Evolutionary conservation across 192 early-diverging fungal species (phyloP), one percentile per base, ranked within the genome.

Genomic region (Jimgerdemannia lactiflua): DNA sequence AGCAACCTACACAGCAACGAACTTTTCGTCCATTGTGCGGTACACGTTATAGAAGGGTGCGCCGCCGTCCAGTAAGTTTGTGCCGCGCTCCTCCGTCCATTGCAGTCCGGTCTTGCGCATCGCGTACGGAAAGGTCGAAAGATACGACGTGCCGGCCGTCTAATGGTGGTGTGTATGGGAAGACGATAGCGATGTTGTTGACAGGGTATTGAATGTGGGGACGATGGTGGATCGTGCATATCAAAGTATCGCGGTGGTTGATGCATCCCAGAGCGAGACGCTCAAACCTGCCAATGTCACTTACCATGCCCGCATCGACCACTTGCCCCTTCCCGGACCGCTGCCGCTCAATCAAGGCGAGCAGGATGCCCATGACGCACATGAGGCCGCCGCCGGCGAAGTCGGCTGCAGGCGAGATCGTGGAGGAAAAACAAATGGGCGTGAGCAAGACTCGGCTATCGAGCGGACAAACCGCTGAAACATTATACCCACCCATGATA

Each of bases 331-430:
- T 86, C 17, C 87, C 89, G 3, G 90, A 88, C 65, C 70, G 78
- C 8, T 77, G 29, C n/a, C 91, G 75, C 66, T 92, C 88, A 40
- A 90, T 69, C 7, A 92, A 74, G 4, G 91, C 91, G 40, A 92
- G 74, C 8, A 91, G 71, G 69, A 92, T 85, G 42, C 91, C 90
- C 64, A 90, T 74, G 8, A 84, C 90, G 70, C 89, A 89, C 70
- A 92, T 84, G 44, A 91, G 65, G 43, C 90, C 86, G 66, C 91
- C 91, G 63, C 90, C 91, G 54, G 90, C 89, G 78, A 92, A 92
- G 82, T 92, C 91, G 20, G 43, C 14, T 42, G 70, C 54, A 40
- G 66, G 6, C 74, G 42, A 43, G 43, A 74, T 11, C 14, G 18
- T 44, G 11, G 65, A 14, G 40, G 10, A 75, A 0, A 11, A 14